Base-by-base conservation (phyloP, 495 filamentous ascomycete genomes). In the Penicillium coprophilum region DNA sequence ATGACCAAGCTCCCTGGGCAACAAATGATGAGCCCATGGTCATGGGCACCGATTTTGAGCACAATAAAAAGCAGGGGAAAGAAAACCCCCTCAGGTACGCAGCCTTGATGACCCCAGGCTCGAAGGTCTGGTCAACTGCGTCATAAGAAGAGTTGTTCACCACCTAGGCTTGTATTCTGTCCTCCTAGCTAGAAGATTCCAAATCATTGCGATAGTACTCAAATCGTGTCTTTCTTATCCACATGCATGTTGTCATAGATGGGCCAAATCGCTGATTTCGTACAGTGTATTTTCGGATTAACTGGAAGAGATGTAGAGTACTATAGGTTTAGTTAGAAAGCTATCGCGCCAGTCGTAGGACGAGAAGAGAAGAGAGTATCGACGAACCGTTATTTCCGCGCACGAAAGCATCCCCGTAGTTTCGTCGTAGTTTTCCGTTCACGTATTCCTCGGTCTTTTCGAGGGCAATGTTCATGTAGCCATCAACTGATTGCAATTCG, bases 391-490 rank as follows among this genome's bases (percentile, higher is more conserved):
- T 98, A 71, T 98, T 98, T 57, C 94, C 94, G 62, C 94, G 81
- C 17, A 98, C 87, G 67, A 98, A 98, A 28, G 95, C 91, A 77
- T 98, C 94, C 1, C 95, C 94, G 71, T 96, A 97, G 41, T 77
- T 87, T 62, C 89, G 81, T 59, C 85, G 82, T 66, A 90, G 81
- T 55, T 83, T 84, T 24, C 93, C 95, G 66, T 92, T 86, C 47
- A 94, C 87, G 64, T 85, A 91, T 74, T 98, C 95, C 58, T 91
- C 87, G 0, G 91, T 93, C 71, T 96, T 92, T 68, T 97, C 94
- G 3, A 98, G 81, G 19, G 94, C 91, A 60, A 98, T 95, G 71
- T 98, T 97, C 94, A 98, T 97, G 69, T 97, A 98, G 38, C 95
- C 95, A 69, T 98, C 94, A 41, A 97, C 92, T 0, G 91, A 96